Conservation (phyloP, 169 alveolate species). For the Plasmodium knowlesi region DNA sequence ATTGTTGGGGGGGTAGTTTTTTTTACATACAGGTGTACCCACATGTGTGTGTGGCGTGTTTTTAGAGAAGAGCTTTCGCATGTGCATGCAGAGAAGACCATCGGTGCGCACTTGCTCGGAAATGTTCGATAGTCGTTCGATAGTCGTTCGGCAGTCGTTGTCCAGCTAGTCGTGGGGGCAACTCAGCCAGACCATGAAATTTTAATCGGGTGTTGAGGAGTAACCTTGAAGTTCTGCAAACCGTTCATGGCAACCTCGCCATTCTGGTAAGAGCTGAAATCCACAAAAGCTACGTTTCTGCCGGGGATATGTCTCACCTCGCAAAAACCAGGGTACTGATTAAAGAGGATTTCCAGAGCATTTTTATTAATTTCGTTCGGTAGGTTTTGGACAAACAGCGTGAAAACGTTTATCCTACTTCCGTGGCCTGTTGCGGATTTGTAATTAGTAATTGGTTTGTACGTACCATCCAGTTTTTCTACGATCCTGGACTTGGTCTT, state of each 20-base stretch:
- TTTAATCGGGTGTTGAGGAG: slow-evolving; percentile 84
- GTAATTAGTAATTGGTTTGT: slow-evolving; percentile 71
- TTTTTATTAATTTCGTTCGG: slow-evolving; percentile 86
- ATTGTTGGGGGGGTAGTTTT: neutral
- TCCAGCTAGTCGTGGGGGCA: neutral
- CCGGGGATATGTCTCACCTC: slow-evolving; percentile 87
- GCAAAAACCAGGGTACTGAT: slow-evolving; percentile 88
- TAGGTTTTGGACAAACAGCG: slow-evolving; percentile 87
- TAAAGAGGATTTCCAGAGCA: slow-evolving; percentile 84
- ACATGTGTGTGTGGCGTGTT: neutral
- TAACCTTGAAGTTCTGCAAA: slow-evolving; percentile 86
- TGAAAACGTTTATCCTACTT: slow-evolving; percentile 56
- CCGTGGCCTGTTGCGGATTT: slow-evolving; percentile 14
- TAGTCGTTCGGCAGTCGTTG: too few relatives aligned
- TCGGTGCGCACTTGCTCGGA: neutral
- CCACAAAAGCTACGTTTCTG: slow-evolving; percentile 88
- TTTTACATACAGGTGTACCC: neutral
- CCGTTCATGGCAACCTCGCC: slow-evolving; percentile 90
- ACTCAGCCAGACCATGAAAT: slow-evolving; percentile 82
- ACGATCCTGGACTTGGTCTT: slow-evolving; percentile 80
- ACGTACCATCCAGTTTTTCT: slow-evolving; percentile 80
- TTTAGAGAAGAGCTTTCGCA: neutral
- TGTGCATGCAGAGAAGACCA: neutral
- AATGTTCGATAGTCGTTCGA: too few relatives aligned
- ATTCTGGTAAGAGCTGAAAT: slow-evolving; percentile 79